Base-by-base conservation (phyloP, 1,139 yeast genomes). In the Petasospora rhodanensis region DNA sequence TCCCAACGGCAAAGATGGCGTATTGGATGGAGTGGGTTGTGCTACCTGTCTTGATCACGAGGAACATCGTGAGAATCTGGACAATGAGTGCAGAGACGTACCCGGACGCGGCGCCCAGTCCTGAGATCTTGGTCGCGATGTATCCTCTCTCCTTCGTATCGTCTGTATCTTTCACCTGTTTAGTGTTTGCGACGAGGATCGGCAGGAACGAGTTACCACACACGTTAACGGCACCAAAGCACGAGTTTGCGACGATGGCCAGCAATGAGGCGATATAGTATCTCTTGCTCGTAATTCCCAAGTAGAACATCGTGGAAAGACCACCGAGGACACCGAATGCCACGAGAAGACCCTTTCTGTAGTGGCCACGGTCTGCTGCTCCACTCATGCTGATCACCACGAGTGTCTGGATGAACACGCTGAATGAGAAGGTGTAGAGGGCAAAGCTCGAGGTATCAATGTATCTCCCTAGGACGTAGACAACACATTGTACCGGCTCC, bases 201-300 rank as follows among this genome's bases (percentile, higher is more conserved):
- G 87, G 85, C 22, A 80, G 53, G 41, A 73, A 71, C 2, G 87
- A 76, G 52, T 80, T 80, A n/a, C 85, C 86, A 40, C 85, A 78
- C 10, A 80, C 87, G 32, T 76, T 74, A 4, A 78, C 82, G 4
- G 80, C 82, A 1, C 89, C 87, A 56, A 73, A 79, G 15, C 80
- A 70, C n/a, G 79, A 64, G 46, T 78, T 79, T 1, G 83, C 77
- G 0, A 75, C 31, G 8, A 79, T 66, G 3, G 82, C 79, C 18
- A 76, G 56, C 1, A 72, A 18, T 0, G 83, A 70, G 1, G 83
- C 74, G 14, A 67, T 42, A 37, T 76, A 74, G 46, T 74, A 78
- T 32, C 71, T 70, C 21, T 59, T 51, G 2, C 66, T 54, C 4
- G 60, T 52, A 10, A 76, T 55, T 12, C 61, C 46, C 28, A 73